Percentiles rank a stretch among this genome's conserved stretches.
phyloP scores from a whole-genome alignment of 441 rosid genomes.

The Arabidopsis lyrata region DNA sequence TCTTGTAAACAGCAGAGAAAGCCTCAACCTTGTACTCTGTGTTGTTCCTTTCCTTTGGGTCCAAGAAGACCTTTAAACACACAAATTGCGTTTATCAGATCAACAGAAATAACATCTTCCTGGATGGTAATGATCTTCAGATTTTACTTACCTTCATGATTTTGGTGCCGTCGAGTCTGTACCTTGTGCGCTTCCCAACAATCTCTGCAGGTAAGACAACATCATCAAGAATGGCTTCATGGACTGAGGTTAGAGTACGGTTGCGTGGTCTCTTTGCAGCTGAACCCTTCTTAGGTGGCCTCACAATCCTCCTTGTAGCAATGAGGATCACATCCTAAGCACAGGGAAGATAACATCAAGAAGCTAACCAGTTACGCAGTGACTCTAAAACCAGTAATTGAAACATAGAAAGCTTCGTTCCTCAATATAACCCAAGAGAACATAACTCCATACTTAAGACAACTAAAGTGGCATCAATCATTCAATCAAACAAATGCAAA shows the following conservation, averaged over 20 bases:
- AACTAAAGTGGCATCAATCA: neutral
- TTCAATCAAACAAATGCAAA: neutral
- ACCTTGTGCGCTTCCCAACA: slow-evolving; percentile 77
- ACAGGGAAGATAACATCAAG: neutral
- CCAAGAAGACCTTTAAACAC: slow-evolving; percentile 65
- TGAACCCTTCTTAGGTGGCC: slow-evolving; percentile 89
- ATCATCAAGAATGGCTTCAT: slow-evolving; percentile 82
- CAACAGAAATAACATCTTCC: neutral
- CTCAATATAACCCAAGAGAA: neutral
- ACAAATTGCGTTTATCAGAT: neutral
- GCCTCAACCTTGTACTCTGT: slow-evolving; percentile 76
- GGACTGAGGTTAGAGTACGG: slow-evolving; percentile 81
- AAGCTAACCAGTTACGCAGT: neutral
- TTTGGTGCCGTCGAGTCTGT: slow-evolving; percentile 77
- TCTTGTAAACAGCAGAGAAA: slow-evolving; percentile 76
- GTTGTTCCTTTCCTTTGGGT: slow-evolving; percentile 75
- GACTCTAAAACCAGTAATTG: neutral
- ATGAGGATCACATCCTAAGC: slow-evolving; percentile 73
- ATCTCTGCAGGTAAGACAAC: slow-evolving; percentile 82
- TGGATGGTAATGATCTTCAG: neutral
- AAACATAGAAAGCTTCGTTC: neutral
- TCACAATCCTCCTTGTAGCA: slow-evolving; percentile 72
- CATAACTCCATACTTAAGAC: neutral
- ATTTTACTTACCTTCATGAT: slow-evolving; percentile 64
- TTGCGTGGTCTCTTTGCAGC: slow-evolving; percentile 80